Evolutionary conservation across 2,329 filamentous ascomycete genomes (phyloP), one percentile per base, ranked within the genome.

Genomic region (Botrytis medusae): DNA sequence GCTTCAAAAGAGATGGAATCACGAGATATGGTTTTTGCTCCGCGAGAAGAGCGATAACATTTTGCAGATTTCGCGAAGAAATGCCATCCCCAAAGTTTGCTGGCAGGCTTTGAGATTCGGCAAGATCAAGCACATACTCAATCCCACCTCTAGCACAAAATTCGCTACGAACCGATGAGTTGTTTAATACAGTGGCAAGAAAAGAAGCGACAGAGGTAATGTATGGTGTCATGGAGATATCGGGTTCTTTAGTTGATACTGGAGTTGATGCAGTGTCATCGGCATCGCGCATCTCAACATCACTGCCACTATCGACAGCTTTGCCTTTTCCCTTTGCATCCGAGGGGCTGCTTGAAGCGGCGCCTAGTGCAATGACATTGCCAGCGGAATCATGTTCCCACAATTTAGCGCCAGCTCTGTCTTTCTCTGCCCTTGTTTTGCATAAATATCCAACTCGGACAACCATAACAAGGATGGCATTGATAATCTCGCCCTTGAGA

Each of bases 391-490:
- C 86, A 62, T 88, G 85, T 29, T 89, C 84, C 84, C 92, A 91
- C 29, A 99, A 85, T 79, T 95, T 97, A 0, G 92, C 90, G 68
- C 96, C 96, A 84, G 92, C 91, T 42, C 91, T 91, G 71, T 89
- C 85, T 59, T 88, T 86, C 78, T 87, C 87, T 4, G 93, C 91
- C 80, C 93, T 92, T 60, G 87, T 86, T 69, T 89, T 88, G 76
- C 92, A 94, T 37, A 98, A 84, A 76, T 92, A 87, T 59, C 90
- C 89, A 51, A 99, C 92, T 71, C 94, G 90, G 48, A 91, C 91
- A 74, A 97, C 89, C 93, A 98, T 97, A 75, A 94, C 91, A 74
- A 97, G 88, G 25, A 97, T 90, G n/a, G 93, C 92, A 76, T 92
- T 91, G 75, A 95, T 90, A 74, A 99, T 96, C 4, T 91, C 88